Evolutionary conservation across 2,329 filamentous ascomycete genomes (phyloP).

Genomic region (Xylaria sp.): DNA sequence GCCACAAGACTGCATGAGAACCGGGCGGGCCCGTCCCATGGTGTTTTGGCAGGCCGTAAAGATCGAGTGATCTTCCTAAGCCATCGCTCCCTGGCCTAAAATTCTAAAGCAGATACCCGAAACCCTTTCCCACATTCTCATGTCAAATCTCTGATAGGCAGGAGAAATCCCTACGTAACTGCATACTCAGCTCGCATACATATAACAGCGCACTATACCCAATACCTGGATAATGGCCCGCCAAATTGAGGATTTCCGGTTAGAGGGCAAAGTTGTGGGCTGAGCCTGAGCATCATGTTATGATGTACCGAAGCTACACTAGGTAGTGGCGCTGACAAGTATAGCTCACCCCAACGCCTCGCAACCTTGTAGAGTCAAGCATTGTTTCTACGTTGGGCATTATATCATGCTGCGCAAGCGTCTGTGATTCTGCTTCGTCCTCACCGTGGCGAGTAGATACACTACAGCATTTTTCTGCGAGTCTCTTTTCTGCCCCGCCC

Average conservation of each 20-base stretch:
- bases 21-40: constrained; percentile 11
- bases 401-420: no score
- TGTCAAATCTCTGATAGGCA: neutral
- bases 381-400: no score
- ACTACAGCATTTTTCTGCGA: neutral
- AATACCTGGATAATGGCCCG: neutral
- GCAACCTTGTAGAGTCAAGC: neutral
- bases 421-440: no score
- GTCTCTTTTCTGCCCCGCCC: neutral
- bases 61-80: constrained; percentile 4
- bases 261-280: neutral
- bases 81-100: neutral
- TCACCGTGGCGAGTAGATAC: neutral
- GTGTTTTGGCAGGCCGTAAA: constrained; percentile 7
- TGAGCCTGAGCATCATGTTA: constrained; percentile 10
- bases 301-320: constrained; percentile 21
- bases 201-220: neutral
- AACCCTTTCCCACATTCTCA: neutral
- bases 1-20: constrained; percentile 16
- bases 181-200: neutral
- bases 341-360: no score
- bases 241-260: neutral
- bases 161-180: neutral
- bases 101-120: neutral
- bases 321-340: no score